These are phyloP conservation scores for Thraustotheca clavata DNA, from an alignment of 352 stramenopile genomes.

Conservation along the genomic window DNA sequence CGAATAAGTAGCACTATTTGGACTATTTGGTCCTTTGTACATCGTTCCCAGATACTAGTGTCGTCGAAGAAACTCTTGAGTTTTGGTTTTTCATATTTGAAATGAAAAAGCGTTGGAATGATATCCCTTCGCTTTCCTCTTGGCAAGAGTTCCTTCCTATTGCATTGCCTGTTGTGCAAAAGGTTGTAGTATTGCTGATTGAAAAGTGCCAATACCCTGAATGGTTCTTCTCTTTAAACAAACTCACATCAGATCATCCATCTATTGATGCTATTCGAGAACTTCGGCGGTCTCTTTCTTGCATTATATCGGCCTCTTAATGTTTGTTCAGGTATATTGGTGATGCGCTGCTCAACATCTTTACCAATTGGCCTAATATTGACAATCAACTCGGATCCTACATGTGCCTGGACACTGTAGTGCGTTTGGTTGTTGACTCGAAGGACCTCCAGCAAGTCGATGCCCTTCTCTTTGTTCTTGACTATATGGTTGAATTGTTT, in stretches of 20 bases:
- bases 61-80: slow-evolving; percentile 65
- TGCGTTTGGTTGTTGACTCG: slow-evolving; percentile 32
- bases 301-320: not conserved
- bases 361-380: slow-evolving; percentile 57
- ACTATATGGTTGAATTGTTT: slow-evolving; percentile 71
- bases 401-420: slow-evolving; percentile 5
- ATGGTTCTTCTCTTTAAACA: slow-evolving; percentile 45
- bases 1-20: slow-evolving; percentile 19
- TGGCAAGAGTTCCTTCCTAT: slow-evolving; percentile 27
- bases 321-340: slow-evolving; percentile 49
- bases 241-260: slow-evolving; percentile 44
- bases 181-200: slow-evolving; percentile 61
- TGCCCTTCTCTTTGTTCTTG: slow-evolving; percentile 61
- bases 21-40: slow-evolving; percentile 58
- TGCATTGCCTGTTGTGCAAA: slow-evolving; percentile 35
- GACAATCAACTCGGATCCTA: slow-evolving; percentile 23
- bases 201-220: slow-evolving; percentile 49
- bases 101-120: slow-evolving; percentile 32
- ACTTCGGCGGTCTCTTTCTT: slow-evolving; percentile 40
- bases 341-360: slow-evolving; percentile 73
- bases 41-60: slow-evolving; percentile 38
- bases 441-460: slow-evolving; percentile 52
- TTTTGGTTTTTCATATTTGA: slow-evolving; percentile 87
- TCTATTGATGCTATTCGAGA: slow-evolving; percentile 43
- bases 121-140: slow-evolving; percentile 28